Base-by-base conservation (phyloP, 164 flowering plant species). In the Euptelea pleiosperma region DNA sequence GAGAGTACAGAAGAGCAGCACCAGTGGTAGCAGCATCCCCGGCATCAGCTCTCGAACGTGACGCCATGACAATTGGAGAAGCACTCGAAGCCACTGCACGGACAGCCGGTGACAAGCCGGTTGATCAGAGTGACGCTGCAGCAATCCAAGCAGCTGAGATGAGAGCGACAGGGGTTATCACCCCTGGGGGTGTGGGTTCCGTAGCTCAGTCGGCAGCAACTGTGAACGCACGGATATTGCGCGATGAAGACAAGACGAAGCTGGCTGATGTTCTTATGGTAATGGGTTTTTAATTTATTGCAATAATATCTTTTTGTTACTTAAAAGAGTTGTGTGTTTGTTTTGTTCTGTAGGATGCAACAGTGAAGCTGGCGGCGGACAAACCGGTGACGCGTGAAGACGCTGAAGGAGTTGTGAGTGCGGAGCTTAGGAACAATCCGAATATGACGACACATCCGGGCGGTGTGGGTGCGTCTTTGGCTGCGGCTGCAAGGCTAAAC, bases 91-190 rank as follows among this genome's bases (percentile, higher is more conserved):
- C 84, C 0, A 43, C 75, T 0, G 76, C 75, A 1, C 47, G 58
- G 7, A 63, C 81, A 6, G 74, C 73, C 0, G 85, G 82, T 0
- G 60, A 79, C 35, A 82, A 79, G 62, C 72, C 82, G 1, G 72
- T 85, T 8, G 80, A 74, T 15, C 64, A 70, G 54, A 76, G 79
- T 30, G 84, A 85, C 35, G 84, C 87, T 0, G 78, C 87, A 0
- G 84, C 84, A 3, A 79, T 82, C 19, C 80, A 79, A 50, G 91
- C 84, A 0, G 84, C 86, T 2, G 84, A 80, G 64, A 69, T 68
- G 3, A 66, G 82, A 62, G 87, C 84, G 0, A 73, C 80, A 0
- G 84, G 91, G n/a, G 41, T 40, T 6, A 25, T 70, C 2, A 42
- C 25, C 10, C 78, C 79, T 0, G 85, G 83, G 2, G 90, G 89